phyloP scores from a whole-genome alignment of 2,329 filamentous ascomycete genomes.

The Fusarium pininemorale region DNA sequence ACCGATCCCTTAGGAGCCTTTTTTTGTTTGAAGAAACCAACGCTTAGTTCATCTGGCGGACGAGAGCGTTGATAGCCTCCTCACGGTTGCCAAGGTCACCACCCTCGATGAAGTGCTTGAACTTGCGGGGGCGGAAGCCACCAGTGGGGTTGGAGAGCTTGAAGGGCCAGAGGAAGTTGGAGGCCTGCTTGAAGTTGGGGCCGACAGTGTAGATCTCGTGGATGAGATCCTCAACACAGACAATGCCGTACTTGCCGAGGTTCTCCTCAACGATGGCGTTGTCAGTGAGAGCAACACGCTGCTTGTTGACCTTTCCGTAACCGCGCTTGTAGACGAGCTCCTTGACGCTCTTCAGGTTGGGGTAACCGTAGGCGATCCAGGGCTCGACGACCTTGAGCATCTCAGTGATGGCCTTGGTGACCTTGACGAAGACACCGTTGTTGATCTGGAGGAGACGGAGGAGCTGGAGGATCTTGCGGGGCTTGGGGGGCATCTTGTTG shows the following conservation, averaged over 20 bases:
- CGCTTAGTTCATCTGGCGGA: conserved; percentile 96
- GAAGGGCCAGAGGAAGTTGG: conserved; percentile 99
- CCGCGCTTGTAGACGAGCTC: conserved; percentile 99
- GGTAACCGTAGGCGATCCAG: conserved; percentile 99
- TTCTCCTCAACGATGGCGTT: conserved; percentile 97
- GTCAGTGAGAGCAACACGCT: conserved; percentile 95
- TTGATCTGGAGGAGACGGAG: conserved; percentile 99
- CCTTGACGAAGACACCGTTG: conserved; percentile 97
- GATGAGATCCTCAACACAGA: conserved; percentile 99
- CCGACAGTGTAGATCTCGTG: conserved; percentile 99
- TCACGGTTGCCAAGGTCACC: conserved; percentile 99
- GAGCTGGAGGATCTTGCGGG: conserved; percentile 99
- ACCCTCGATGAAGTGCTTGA: conserved; percentile 99
- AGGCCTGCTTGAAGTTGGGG: conserved; percentile 99
- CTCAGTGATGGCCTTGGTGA: conserved; percentile 97
- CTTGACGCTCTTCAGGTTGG: conserved; percentile 98
- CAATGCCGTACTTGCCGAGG: conserved; percentile 98
- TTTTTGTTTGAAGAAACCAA: conserved; percentile 5
- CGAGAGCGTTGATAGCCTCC: conserved; percentile 95
- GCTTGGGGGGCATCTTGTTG: conserved; percentile 99
- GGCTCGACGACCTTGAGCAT: conserved; percentile 99
- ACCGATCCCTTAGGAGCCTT: conserved; percentile 42
- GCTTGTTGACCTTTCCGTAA: conserved; percentile 99
- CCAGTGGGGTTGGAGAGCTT: conserved; percentile 99
- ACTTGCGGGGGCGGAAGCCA: conserved; percentile 96